A percentile compares a stretch with the other conserved stretches of the same genome.
Conservation (phyloP, 768 basidiomycete genomes). For the Pleurotus platypus region DNA sequence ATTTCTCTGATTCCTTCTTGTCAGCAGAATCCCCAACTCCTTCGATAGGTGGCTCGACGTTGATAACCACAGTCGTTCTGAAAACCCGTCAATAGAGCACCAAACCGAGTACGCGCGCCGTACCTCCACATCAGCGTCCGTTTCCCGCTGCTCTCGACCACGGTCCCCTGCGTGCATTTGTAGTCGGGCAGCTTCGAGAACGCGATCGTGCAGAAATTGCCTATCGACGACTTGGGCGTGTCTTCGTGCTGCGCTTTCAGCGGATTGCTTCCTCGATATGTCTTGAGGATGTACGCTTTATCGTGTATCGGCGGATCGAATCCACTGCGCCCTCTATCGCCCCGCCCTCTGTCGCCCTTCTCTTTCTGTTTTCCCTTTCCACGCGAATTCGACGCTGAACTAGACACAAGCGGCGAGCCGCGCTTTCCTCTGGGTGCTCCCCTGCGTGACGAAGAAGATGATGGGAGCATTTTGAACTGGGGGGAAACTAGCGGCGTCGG, state of each 20-base stretch:
- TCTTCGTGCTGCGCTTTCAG: constrained; percentile 27
- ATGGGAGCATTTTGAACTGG: constrained; percentile 21
- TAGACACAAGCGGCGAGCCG: neutral
- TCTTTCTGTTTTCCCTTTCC: constrained; percentile 2
- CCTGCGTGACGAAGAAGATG: constrained; percentile 18
- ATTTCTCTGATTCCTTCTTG: constrained; percentile 64
- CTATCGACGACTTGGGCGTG: constrained; percentile 37
- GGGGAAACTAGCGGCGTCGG: constrained; percentile 13
- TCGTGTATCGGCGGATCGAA: constrained; percentile 32
- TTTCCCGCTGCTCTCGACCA: constrained; percentile 18
- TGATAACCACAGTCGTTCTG: constrained; percentile 19
- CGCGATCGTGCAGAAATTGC: constrained; percentile 31
- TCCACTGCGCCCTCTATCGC: constrained; percentile 2
- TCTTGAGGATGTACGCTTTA: constrained; percentile 27
- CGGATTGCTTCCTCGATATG: constrained; percentile 24
- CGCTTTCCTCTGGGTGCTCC: neutral
- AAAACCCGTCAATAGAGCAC: neutral
- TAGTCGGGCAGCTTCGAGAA: constrained; percentile 28
- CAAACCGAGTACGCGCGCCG: constrained; percentile 10
- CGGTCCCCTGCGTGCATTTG: constrained; percentile 24
- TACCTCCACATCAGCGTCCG: constrained; percentile 42
- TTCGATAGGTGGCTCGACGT: constrained; percentile 37
- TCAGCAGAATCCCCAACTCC: constrained; percentile 60
- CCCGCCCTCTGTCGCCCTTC: neutral
- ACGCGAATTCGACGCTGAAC: neutral